These are phyloP conservation scores for Xylariaceae sp. DNA, from an alignment of 2,329 filamentous ascomycete genomes.

Conservation along the genomic window DNA sequence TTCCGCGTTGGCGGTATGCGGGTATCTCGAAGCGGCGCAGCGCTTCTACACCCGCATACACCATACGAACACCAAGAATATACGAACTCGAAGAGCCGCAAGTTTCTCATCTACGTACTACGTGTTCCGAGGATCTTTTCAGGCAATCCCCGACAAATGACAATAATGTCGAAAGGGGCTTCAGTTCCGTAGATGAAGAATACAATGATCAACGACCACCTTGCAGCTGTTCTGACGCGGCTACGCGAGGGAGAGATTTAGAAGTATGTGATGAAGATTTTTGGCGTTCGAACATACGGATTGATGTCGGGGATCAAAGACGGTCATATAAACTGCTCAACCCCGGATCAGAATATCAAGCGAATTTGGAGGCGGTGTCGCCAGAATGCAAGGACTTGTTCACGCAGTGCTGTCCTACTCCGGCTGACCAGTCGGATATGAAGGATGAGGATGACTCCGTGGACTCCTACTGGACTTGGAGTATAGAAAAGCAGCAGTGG, in stretches of 20 bases:
- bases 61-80: background rate
- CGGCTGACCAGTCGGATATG: background rate
- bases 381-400: slow-evolving; percentile 5
- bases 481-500: slow-evolving; percentile 13
- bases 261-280: background rate
- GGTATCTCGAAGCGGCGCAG: background rate
- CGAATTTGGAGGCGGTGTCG: slow-evolving; percentile 7
- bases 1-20: background rate
- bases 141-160: background rate
- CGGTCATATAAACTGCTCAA: background rate
- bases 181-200: background rate
- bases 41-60: background rate
- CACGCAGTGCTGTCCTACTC: background rate
- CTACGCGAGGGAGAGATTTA: background rate
- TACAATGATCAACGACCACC: background rate
- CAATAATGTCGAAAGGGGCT: background rate
- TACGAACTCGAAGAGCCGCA: background rate
- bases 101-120: background rate
- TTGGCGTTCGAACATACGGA: background rate
- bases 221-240: background rate
- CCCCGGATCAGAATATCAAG: slow-evolving; percentile 5
- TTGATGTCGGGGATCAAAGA: background rate
- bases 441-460: slow-evolving; percentile 1
- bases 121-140: background rate
- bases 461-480: slow-evolving; percentile 24